Conservation (phyloP, 495 filamentous ascomycete species). For the Filosporella fistucella region DNA sequence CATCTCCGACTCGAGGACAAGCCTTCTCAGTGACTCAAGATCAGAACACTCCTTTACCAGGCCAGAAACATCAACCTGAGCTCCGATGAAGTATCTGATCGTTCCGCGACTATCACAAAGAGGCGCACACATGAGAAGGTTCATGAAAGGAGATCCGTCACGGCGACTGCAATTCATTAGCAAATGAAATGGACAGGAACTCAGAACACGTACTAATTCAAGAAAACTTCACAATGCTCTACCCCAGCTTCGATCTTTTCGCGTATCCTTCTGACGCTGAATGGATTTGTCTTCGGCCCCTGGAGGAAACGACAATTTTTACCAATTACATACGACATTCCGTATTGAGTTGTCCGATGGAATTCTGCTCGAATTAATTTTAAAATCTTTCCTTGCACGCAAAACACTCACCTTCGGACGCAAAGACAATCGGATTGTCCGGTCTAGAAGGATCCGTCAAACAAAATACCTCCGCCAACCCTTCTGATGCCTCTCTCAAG, state of each 20-base stretch:
- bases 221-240: constrained; percentile 61
- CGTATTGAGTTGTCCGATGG: constrained; percentile 59
- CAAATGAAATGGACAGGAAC: not conserved
- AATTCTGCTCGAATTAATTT: constrained; percentile 32
- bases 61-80: constrained; percentile 58
- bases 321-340: constrained; percentile 50
- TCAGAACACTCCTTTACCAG: constrained; percentile 52
- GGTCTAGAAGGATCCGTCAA: constrained; percentile 68
- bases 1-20: constrained; percentile 30
- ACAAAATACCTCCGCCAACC: constrained; percentile 72
- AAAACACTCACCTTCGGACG: constrained; percentile 56
- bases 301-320: constrained; percentile 62
- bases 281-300: constrained; percentile 49
- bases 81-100: constrained; percentile 57
- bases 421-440: constrained; percentile 76
- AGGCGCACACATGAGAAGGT: constrained; percentile 59
- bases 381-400: not conserved
- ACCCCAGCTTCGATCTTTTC: constrained; percentile 50
- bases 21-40: constrained; percentile 47
- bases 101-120: constrained; percentile 55
- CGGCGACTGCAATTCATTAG: constrained; percentile 30
- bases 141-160: constrained; percentile 66
- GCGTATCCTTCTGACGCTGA: constrained; percentile 48
- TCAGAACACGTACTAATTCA: constrained; percentile 55
- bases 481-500: constrained; percentile 58